Percentiles rank a stretch among this genome's conserved stretches.
Evolutionary conservation across 768 basidiomycete genomes (phyloP).

Genomic region (Boletellus emodensis): DNA sequence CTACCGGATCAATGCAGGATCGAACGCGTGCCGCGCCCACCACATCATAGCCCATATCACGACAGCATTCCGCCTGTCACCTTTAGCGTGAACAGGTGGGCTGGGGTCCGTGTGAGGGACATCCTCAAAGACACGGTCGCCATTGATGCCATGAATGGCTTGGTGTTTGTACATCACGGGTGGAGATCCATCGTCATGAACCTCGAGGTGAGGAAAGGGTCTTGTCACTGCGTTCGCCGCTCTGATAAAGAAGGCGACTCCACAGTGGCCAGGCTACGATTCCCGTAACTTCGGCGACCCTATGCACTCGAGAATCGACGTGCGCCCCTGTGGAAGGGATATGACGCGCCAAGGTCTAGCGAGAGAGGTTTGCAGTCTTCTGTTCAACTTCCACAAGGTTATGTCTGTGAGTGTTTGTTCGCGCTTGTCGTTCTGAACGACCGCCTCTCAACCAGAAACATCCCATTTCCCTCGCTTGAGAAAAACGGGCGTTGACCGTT

Average conservation of each 20-base stretch:
- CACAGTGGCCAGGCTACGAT: slow-evolving; percentile 26
- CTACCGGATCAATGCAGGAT: slow-evolving; percentile 15
- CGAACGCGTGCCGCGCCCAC: slow-evolving; percentile 20
- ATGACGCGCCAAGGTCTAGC: slow-evolving; percentile 23
- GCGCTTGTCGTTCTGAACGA: background rate
- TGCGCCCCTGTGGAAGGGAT: background rate
- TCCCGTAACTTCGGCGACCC: background rate
- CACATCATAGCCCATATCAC: slow-evolving; percentile 5
- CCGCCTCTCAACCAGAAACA: slow-evolving; percentile 1
- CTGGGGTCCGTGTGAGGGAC: slow-evolving; percentile 20
- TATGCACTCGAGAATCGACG: slow-evolving; percentile 16
- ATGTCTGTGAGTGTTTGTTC: slow-evolving; percentile 5
- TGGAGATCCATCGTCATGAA: slow-evolving; percentile 22
- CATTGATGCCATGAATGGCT: slow-evolving; percentile 18
- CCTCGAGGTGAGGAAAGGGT: slow-evolving; percentile 15
- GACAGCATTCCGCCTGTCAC: slow-evolving; percentile 15
- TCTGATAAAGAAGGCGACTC: background rate
- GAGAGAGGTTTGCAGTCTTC: slow-evolving; percentile 11
- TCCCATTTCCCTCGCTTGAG: slow-evolving; percentile 6
- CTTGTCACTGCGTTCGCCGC: background rate
- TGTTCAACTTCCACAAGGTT: slow-evolving; percentile 6
- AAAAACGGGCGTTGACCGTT: slow-evolving; percentile 18
- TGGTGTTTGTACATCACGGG: slow-evolving; percentile 11
- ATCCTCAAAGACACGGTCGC: slow-evolving; percentile 2
- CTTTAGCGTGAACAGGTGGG: slow-evolving; percentile 17